A percentile compares a stretch with the other conserved stretches of the same genome.
phyloP scores from a whole-genome alignment of 495 filamentous ascomycete genomes.

The Penicillium coprophilum region DNA sequence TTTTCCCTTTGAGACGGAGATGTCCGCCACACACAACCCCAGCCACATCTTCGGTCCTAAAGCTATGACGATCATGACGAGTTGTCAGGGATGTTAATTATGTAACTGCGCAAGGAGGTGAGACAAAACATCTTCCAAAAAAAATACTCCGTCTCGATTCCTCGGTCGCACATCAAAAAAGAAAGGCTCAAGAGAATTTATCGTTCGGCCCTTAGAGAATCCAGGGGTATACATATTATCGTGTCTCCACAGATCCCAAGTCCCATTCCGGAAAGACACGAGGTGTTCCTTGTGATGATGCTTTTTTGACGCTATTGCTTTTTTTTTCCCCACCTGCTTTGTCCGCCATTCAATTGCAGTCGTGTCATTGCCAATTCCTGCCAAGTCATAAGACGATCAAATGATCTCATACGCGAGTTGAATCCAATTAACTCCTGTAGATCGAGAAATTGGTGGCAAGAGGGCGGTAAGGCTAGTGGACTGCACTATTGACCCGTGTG shows the following conservation, averaged over 20 bases:
- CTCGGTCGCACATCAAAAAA: background rate
- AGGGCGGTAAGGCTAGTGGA: conserved; percentile 24
- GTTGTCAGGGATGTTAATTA: background rate
- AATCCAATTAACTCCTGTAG: background rate
- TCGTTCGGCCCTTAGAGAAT: background rate
- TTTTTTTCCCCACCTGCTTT: background rate
- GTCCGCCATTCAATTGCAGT: background rate
- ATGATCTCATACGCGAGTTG: background rate
- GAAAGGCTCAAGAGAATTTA: background rate
- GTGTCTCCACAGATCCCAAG: conserved; percentile 1
- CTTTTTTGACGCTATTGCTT: background rate
- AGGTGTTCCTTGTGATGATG: background rate
- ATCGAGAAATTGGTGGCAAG: background rate
- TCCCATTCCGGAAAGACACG: background rate
- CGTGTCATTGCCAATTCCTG: background rate
- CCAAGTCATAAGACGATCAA: background rate
- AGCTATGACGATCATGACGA: conserved; percentile 7
- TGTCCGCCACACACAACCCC: conserved; percentile 12
- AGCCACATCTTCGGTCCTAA: conserved; percentile 2
- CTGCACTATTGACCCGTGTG: conserved; percentile 21
- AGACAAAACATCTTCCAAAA: background rate
- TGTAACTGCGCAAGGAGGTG: conserved; percentile 4
- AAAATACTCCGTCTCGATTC: background rate
- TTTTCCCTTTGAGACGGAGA: conserved; percentile 3
- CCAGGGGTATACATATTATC: conserved; percentile 2